phyloP scores from a whole-genome alignment of 352 stramenopile species.

The Phytophthora ramorum region DNA sequence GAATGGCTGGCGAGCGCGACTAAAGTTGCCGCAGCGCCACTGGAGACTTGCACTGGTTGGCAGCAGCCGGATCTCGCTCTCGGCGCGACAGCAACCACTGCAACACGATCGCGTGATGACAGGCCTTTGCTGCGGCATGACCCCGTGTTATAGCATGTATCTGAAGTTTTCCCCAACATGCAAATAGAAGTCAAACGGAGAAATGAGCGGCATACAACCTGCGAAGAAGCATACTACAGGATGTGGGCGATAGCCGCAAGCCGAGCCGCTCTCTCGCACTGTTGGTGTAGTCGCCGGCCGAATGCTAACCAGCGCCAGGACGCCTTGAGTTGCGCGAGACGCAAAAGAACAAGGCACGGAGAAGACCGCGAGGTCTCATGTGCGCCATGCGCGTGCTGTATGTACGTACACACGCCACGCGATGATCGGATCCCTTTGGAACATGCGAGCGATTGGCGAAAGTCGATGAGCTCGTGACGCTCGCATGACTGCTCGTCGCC shows the following conservation, averaged over 20 bases:
- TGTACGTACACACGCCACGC: slow-evolving; percentile 1
- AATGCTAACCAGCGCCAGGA: slow-evolving; percentile 37
- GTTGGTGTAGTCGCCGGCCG: slow-evolving; percentile 33
- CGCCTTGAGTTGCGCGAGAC: slow-evolving; percentile 24
- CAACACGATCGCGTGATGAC: slow-evolving; percentile 36
- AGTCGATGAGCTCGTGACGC: background rate
- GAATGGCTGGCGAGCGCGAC: slow-evolving; percentile 27
- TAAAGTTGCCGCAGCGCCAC: slow-evolving; percentile 26
- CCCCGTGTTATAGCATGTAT: background rate
- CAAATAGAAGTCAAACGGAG: background rate
- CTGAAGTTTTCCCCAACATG: slow-evolving; percentile 3
- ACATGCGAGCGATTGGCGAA: slow-evolving; percentile 25
- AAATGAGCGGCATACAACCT: slow-evolving; percentile 12
- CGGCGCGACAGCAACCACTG: slow-evolving; percentile 7
- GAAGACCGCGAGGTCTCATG: slow-evolving; percentile 25
- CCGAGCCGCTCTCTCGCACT: slow-evolving; percentile 21
- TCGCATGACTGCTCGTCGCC: background rate
- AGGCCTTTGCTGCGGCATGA: background rate
- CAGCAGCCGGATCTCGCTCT: slow-evolving; percentile 9
- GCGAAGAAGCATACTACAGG: slow-evolving; percentile 16
- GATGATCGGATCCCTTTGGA: slow-evolving; percentile 15
- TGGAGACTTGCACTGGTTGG: slow-evolving; percentile 22
- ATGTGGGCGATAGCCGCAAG: slow-evolving; percentile 15
- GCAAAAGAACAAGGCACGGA: slow-evolving; percentile 29
- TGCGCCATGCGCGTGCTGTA: slow-evolving; percentile 4